A percentile compares a stretch with the other conserved stretches of the same genome.
phyloP scores from a whole-genome alignment of 2,329 filamentous ascomycete species.

The Cryphonectria nitschkei region DNA sequence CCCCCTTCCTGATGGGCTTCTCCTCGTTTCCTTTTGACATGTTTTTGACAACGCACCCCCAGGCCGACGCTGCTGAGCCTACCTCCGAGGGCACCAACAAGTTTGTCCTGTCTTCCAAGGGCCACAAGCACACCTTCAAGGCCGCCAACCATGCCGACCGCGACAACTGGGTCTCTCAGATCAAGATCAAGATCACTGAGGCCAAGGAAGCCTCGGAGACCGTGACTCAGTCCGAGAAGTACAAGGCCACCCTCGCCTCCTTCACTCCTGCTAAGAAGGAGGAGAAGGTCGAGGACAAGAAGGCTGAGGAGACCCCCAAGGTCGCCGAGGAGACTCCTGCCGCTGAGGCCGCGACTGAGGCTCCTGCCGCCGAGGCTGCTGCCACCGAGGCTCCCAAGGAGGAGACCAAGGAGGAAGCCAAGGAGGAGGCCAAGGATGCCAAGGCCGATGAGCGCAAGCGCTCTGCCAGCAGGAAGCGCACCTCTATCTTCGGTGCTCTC shows the following conservation, averaged over 20 bases:
- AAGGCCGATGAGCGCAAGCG: conserved; percentile 65
- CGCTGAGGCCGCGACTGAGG: conserved; percentile 38
- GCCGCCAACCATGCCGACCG: conserved; percentile 74
- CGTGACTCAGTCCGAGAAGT: conserved; percentile 78
- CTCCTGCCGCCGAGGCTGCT: conserved; percentile 38
- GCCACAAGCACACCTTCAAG: conserved; percentile 95
- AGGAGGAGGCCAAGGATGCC: conserved; percentile 42
- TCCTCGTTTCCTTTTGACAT: not conserved
- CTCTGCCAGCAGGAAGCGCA: conserved; percentile 67
- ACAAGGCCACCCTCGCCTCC: conserved; percentile 84
- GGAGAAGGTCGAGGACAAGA: conserved; percentile 44
- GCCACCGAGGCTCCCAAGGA: conserved; percentile 37
- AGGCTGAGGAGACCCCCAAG: conserved; percentile 40
- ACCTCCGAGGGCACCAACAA: conserved; percentile 76
- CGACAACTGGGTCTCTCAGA: conserved; percentile 86
- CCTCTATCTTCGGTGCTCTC: conserved; percentile 64
- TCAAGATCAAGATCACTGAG: conserved; percentile 82
- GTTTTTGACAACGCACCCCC: not conserved
- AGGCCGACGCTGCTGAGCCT: conserved; percentile 70
- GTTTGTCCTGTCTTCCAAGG: conserved; percentile 83
- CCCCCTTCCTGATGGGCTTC: not conserved
- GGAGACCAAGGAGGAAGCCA: conserved; percentile 38
- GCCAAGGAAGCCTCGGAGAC: conserved; percentile 79
- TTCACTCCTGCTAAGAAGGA: conserved; percentile 59
- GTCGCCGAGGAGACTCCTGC: conserved; percentile 40